These are phyloP conservation scores for Serendipita sp. DNA, from an alignment of 768 basidiomycete species.

Conservation along the genomic window DNA sequence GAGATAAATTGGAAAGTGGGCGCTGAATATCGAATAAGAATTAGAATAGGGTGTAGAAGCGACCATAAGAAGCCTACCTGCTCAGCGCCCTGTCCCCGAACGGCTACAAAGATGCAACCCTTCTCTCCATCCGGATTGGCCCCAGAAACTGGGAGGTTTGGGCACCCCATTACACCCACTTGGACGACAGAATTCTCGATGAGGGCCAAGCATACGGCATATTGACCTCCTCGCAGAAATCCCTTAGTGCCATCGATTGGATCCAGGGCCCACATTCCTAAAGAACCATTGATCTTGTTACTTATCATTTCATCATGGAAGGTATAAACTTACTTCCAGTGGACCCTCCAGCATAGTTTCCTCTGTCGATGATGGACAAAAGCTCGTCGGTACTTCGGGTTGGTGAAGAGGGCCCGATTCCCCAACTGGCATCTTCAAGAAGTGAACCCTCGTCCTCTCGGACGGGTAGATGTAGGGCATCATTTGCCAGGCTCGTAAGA, in stretches of 20 bases:
- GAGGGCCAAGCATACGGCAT: constrained; percentile 79
- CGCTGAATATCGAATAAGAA: constrained; percentile 6
- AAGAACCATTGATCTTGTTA: not conserved
- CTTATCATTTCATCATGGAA: not conserved
- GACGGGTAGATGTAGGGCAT: constrained; percentile 31
- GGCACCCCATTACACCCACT: constrained; percentile 81
- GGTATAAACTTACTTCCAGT: constrained; percentile 43
- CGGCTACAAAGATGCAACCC: constrained; percentile 75
- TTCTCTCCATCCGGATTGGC: constrained; percentile 38
- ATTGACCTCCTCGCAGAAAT: constrained; percentile 83
- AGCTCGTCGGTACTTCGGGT: constrained; percentile 39
- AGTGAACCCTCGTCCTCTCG: constrained; percentile 30
- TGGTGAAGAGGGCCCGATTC: constrained; percentile 42
- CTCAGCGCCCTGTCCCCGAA: constrained; percentile 71
- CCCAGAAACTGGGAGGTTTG: constrained; percentile 59
- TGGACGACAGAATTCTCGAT: constrained; percentile 64
- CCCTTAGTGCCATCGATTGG: constrained; percentile 92
- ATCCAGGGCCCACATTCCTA: constrained; percentile 77
- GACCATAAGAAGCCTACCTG: constrained; percentile 28
- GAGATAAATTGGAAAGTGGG: not conserved
- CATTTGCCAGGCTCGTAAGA: constrained; percentile 71
- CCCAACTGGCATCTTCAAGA: constrained; percentile 36
- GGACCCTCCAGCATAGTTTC: constrained; percentile 54
- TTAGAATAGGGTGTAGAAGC: constrained; percentile 5
- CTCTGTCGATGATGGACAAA: constrained; percentile 77